Base-by-base conservation (phyloP, 2,329 filamentous ascomycete species). In the Ophiostoma piceae region DNA sequence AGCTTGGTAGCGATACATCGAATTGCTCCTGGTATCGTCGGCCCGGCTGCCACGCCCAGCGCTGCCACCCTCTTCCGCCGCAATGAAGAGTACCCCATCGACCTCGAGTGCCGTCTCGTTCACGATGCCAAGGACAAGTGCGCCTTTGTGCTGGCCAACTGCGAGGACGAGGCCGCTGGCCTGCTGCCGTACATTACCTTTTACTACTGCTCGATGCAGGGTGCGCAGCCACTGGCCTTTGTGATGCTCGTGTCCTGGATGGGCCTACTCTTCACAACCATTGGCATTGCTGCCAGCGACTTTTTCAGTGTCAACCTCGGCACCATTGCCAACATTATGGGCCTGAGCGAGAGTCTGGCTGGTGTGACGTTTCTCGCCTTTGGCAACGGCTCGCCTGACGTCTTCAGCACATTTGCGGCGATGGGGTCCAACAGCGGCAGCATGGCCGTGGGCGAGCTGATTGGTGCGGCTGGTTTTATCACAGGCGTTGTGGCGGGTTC, bases 351-450 rank as follows among this genome's bases (percentile, higher is more conserved):
- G 82, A 98, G 92, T 78, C 85, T 99, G 79, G 93, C 95, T 0
- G 95, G 95, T 47, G 96, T 99, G 37, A 99, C 95, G 0, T 96
- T 99, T 76, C 82, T 99, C 68, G 95, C 95, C 9, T 96, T 99
- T 79, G 95, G 95, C 73, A 99, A 99, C 82, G 95, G 95, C 68
- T 98, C 94, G 72, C 95, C 95, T 1, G 95, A 99, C 79, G 94
- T 99, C 65, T 99, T 99, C 79, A 97, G 94, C 74, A 99, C 95
- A 1, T 98, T 99, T 80, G 95, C 95, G 19, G 96, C 95, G 74
- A 98, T 99, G 92, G 90, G 89, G 76, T 97, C 94, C 32, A 92
- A 98, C 77, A 97, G 94, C 77, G 94, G 94, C n/a, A 96, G 94
- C 81, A 87, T 99, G 84, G 95, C 95, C 0, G 88, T 99, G 57